Percentiles rank a stretch among this genome's conserved stretches.
Evolutionary conservation across 805 yeast genomes (phyloP).

Genomic region (Candida xiaguanensis): DNA sequence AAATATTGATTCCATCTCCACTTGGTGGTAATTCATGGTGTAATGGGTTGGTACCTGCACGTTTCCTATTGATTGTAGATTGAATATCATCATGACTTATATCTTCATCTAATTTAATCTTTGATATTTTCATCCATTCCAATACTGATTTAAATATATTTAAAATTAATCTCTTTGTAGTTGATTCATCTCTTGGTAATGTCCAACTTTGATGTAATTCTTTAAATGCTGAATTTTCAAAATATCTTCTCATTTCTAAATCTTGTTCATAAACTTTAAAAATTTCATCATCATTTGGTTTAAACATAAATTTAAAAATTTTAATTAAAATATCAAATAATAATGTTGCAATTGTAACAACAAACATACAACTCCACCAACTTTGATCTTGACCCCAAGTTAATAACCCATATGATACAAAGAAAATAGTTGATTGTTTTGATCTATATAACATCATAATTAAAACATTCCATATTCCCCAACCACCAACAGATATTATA

Average conservation of each 20-base stretch:
- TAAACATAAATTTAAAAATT: constrained; percentile 49
- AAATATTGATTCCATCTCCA: constrained; percentile 26
- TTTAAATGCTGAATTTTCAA: constrained; percentile 69
- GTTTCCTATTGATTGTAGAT: constrained; percentile 42
- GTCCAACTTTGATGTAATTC: constrained; percentile 81
- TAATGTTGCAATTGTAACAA: constrained; percentile 55
- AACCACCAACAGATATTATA: constrained; percentile 74
- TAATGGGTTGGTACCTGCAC: constrained; percentile 46
- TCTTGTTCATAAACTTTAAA: constrained; percentile 78
- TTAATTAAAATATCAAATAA: constrained; percentile 64
- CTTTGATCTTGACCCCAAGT: constrained; percentile 77
- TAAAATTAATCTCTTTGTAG: constrained; percentile 18
- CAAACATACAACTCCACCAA: constrained; percentile 80
- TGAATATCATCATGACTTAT: constrained; percentile 11
- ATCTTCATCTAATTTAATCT: constrained; percentile 1
- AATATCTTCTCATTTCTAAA: constrained; percentile 55
- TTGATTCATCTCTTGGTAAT: constrained; percentile 48
- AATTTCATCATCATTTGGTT: constrained; percentile 72
- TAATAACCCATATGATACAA: constrained; percentile 65
- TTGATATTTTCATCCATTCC: neutral
- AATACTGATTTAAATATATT: neutral
- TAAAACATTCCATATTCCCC: constrained; percentile 78
- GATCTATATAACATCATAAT: constrained; percentile 64
- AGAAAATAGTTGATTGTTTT: constrained; percentile 57
- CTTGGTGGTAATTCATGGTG: constrained; percentile 52